A percentile compares a stretch with the other conserved stretches of the same genome.
phyloP scores from a whole-genome alignment of 768 basidiomycete species.

The Crepidotus variabilis region DNA sequence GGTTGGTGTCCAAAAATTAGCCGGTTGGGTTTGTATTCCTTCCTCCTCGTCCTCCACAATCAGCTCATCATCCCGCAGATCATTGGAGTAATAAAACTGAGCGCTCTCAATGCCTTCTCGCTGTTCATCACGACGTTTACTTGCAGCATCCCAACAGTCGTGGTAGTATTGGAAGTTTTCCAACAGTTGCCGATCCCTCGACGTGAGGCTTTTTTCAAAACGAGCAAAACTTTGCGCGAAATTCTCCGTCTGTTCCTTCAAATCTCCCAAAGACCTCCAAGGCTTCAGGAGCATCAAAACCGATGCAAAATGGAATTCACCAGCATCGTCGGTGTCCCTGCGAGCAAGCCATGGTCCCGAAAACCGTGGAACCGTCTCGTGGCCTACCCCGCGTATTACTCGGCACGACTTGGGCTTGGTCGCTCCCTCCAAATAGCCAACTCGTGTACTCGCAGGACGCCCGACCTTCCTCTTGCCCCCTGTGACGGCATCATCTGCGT shows the following conservation, averaged over 20 bases:
- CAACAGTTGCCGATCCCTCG: conserved; percentile 7
- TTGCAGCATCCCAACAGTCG: conserved; percentile 18
- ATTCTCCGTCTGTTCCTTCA: conserved; percentile 9
- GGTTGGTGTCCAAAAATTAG: no score
- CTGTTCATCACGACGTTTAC: background rate
- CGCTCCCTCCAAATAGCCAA: conserved; percentile 17
- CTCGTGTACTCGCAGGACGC: conserved; percentile 11
- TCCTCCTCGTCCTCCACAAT: background rate
- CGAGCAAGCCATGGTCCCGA: conserved; percentile 28
- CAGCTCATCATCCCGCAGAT: no score
- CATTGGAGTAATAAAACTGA: background rate
- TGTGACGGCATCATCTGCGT: no score
- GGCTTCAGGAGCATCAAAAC: conserved; percentile 33
- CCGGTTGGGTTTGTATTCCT: background rate
- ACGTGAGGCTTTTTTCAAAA: conserved; percentile 9
- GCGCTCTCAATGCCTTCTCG: background rate
- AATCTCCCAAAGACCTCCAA: conserved; percentile 24
- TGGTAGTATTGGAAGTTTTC: conserved; percentile 31
- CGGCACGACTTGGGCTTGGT: conserved; percentile 8
- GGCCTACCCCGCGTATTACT: conserved; percentile 17
- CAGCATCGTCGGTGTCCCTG: conserved; percentile 9
- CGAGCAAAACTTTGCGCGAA: conserved; percentile 19
- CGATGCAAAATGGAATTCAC: conserved; percentile 23
- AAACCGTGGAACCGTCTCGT: conserved; percentile 31
- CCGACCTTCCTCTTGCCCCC: conserved; percentile 3